These are phyloP conservation scores for Alternaria incomplexa DNA, from an alignment of 2,329 filamentous ascomycete species.

Conservation along the genomic window DNA sequence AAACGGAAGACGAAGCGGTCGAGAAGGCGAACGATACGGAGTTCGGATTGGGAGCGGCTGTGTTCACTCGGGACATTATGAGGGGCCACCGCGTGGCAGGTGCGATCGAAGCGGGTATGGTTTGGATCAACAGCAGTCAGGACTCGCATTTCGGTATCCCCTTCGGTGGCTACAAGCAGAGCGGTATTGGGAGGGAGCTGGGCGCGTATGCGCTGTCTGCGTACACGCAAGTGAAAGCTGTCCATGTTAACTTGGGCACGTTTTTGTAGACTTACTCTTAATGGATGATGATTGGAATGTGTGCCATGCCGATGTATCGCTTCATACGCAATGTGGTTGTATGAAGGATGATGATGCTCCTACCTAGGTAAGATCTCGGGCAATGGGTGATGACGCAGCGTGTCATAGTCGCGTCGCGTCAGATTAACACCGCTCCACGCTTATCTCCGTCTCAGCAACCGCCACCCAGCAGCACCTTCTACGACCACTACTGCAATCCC, in stretches of 20 bases:
- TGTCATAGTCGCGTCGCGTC: slow-evolving; percentile 1
- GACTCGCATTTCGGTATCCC: slow-evolving; percentile 21
- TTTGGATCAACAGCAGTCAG: slow-evolving; percentile 24
- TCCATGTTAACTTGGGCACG: background rate
- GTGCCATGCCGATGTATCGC: background rate
- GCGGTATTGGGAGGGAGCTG: slow-evolving; percentile 34
- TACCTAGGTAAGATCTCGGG: background rate
- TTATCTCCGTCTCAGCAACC: slow-evolving; percentile 3
- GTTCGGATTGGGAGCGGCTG: slow-evolving; percentile 58
- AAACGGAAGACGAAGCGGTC: slow-evolving; percentile 57
- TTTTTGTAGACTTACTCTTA: background rate
- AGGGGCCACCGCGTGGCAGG: slow-evolving; percentile 15
- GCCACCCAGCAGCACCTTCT: background rate
- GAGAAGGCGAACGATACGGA: slow-evolving; percentile 52
- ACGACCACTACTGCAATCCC: background rate
- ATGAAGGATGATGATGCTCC: background rate
- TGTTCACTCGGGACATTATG: slow-evolving; percentile 49
- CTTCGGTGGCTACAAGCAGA: slow-evolving; percentile 43
- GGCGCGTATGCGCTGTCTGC: slow-evolving; percentile 32
- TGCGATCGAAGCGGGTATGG: slow-evolving; percentile 54
- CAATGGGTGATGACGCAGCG: background rate
- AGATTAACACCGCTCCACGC: slow-evolving; percentile 1
- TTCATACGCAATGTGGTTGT: background rate
- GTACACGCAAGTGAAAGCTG: slow-evolving; percentile 35
- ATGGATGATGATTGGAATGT: background rate